Conservation (phyloP, 2,329 filamentous ascomycete species). For the Diatrype stigma region DNA sequence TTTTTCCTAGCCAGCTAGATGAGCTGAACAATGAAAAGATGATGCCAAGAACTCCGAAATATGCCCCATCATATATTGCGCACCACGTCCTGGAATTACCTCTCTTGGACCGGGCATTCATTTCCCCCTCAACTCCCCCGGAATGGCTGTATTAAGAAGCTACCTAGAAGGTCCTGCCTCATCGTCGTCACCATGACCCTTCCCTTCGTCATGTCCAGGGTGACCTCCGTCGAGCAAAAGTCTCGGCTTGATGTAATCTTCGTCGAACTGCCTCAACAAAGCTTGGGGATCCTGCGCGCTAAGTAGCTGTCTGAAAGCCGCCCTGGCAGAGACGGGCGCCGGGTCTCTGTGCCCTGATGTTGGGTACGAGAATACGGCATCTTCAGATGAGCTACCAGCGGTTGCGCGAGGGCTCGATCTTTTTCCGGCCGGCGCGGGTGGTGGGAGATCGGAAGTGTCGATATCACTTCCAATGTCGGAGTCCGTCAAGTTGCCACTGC, state of each 20-base stretch:
- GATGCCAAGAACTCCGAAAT: not conserved
- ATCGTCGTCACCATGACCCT: constrained; percentile 24
- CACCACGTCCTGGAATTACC: not conserved
- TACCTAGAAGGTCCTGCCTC: not conserved
- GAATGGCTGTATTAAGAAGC: not conserved
- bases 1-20: not conserved
- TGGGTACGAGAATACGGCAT: constrained; percentile 31
- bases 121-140: not conserved
- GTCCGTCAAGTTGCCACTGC: constrained; percentile 43
- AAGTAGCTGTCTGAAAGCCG: constrained; percentile 75
- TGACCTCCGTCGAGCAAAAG: constrained; percentile 71
- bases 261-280: constrained; percentile 87
- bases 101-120: not conserved
- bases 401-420: constrained; percentile 32
- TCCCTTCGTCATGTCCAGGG: constrained; percentile 16
- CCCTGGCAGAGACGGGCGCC: constrained; percentile 62
- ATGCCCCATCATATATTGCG: not conserved
- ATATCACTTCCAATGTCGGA: constrained; percentile 61
- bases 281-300: constrained; percentile 84
- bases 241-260: constrained; percentile 92
- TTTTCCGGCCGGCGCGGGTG: constrained; percentile 41
- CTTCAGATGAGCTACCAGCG: constrained; percentile 21
- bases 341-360: constrained; percentile 28
- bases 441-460: constrained; percentile 63
- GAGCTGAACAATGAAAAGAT: not conserved